Conservation (phyloP, 108 stramenopile species). For the Thalassiosira profunda region DNA sequence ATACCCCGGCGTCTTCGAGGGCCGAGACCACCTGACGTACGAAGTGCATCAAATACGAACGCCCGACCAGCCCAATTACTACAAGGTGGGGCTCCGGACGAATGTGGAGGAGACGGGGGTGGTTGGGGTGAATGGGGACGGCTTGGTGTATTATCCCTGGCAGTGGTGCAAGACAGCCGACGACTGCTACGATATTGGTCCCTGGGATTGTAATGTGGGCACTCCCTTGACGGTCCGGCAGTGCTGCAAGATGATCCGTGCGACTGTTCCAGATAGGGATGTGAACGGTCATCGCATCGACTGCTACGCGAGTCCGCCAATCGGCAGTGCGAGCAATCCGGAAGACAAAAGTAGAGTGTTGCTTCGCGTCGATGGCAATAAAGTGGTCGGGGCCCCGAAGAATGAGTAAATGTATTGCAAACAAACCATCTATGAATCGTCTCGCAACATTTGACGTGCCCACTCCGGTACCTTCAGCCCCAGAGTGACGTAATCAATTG, state of each 20-base stretch:
- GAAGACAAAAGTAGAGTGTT: neutral
- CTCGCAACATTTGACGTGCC: slow-evolving; percentile 58
- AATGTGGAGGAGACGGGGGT: neutral
- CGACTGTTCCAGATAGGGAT: neutral
- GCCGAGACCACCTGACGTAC: neutral
- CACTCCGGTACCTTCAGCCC: slow-evolving; percentile 56
- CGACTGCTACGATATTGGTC: neutral
- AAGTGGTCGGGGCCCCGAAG: too few relatives aligned
- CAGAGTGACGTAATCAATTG: slow-evolving; percentile 64
- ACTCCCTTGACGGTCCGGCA: neutral
- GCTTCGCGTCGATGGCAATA: neutral
- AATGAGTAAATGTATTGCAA: too few relatives aligned
- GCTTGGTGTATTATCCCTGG: neutral
- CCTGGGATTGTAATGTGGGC: neutral
- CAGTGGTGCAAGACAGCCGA: neutral
- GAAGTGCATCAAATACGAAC: slow-evolving; percentile 17
- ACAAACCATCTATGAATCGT: too few relatives aligned
- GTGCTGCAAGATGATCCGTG: neutral
- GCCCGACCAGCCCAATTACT: slow-evolving; percentile 8
- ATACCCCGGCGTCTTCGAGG: neutral
- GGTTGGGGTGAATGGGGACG: neutral
- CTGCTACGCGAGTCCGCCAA: neutral
- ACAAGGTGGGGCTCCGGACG: neutral
- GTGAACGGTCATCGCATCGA: neutral
- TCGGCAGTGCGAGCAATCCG: neutral